Conservation (phyloP, 2,329 filamentous ascomycete genomes). For the Alternaria sp. region DNA sequence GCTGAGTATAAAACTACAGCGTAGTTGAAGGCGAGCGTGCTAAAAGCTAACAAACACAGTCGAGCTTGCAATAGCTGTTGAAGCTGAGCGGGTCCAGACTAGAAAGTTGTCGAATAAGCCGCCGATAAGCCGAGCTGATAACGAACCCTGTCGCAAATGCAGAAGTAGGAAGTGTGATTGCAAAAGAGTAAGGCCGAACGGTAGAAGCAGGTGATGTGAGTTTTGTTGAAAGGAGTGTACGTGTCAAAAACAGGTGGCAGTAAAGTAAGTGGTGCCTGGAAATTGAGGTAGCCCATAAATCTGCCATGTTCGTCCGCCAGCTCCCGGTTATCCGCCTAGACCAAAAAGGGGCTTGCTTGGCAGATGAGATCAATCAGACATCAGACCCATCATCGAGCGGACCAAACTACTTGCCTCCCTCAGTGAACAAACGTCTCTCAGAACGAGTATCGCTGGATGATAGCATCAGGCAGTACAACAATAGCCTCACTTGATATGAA, state of each 20-base stretch:
- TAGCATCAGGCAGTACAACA: neutral
- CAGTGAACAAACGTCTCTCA: neutral
- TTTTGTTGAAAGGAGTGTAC: conserved; percentile 14
- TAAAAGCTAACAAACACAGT: neutral
- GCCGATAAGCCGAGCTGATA: conserved; percentile 51
- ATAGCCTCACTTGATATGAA: neutral
- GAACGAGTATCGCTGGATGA: neutral
- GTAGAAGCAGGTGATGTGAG: neutral
- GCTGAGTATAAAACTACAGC: neutral
- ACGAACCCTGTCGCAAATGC: conserved; percentile 31
- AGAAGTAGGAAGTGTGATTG: conserved; percentile 2
- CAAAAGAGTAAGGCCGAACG: conserved; percentile 5
- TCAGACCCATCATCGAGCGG: conserved; percentile 8
- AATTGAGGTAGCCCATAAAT: conserved; percentile 21
- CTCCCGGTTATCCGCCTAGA: conserved; percentile 33
- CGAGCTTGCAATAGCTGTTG: conserved; percentile 11
- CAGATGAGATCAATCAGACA: conserved; percentile 18
- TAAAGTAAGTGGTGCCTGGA: conserved; percentile 18
- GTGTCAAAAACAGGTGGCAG: conserved; percentile 14
- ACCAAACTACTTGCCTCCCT: neutral
- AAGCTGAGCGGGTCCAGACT: conserved; percentile 20
- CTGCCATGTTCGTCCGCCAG: conserved; percentile 32
- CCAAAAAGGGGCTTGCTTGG: conserved; percentile 36
- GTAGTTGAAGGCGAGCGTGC: conserved; percentile 1
- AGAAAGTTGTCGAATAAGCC: conserved; percentile 37